These are phyloP conservation scores for Exsudoporus floridanus DNA, from an alignment of 1,284 basidiomycete species.

Conservation along the genomic window DNA sequence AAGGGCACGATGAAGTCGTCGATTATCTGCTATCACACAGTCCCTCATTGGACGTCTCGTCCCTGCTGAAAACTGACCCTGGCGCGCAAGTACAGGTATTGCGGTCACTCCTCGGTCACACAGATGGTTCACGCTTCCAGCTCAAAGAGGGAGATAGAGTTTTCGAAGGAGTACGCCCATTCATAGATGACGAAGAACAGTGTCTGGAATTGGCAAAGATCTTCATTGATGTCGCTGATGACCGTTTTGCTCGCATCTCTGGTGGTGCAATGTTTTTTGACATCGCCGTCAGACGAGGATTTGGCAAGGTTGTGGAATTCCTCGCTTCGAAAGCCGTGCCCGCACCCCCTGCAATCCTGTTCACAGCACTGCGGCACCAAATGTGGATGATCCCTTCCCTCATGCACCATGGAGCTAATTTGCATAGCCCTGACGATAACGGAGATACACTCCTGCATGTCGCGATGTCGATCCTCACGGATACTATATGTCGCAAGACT, in stretches of 20 bases:
- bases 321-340: background rate
- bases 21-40: constrained; percentile 1
- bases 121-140: background rate
- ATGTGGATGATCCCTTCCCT: background rate
- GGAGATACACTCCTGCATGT: constrained; percentile 1
- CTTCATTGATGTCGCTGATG: background rate
- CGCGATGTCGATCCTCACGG: background rate
- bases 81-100: background rate
- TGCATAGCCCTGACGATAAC: background rate
- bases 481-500: background rate
- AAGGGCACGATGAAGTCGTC: background rate
- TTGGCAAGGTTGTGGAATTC: background rate
- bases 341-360: background rate
- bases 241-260: background rate
- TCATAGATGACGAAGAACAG: background rate
- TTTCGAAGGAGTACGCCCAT: background rate
- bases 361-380: background rate
- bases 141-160: background rate
- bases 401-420: background rate
- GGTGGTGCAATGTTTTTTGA: background rate
- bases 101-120: background rate
- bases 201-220: background rate
- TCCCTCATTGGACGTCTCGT: background rate
- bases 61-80: background rate
- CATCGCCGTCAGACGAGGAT: background rate